Base-by-base conservation (phyloP, 2,329 filamentous ascomycete genomes). In the Cladosporium velox region DNA sequence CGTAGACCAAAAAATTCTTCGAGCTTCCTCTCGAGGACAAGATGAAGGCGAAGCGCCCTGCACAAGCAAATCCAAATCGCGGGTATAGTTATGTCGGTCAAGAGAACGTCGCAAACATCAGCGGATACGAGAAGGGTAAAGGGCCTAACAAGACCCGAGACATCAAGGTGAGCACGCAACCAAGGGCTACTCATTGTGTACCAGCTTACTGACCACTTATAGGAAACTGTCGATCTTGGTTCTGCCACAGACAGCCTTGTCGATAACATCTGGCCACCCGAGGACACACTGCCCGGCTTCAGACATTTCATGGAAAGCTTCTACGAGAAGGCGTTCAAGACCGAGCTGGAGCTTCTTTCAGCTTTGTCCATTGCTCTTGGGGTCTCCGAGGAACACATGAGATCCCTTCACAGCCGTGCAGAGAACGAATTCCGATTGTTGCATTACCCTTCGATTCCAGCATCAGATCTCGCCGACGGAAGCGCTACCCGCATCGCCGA, bases 181-280 rank as follows among this genome's bases (percentile, higher is more conserved):
- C 3, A 5, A 38, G 12, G 35, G 12, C 12, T 38, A 6, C 12
- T 15, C 26, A 0, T 26, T 10, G 18, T 24, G 12, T 28, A 54
- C 10, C 6, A 49, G 44, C 44, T 21, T 5, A 30, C 14, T 4
- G 15, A 15, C 3, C 4, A 8, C 18, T 26, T 34, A 18, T 41
- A 70, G 68, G 71, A 75, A 74, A 80, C 78, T 34, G 80, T 81
- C 62, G 81, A 83, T 47, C 77, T 82, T 15, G 82, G 82, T 12
- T 79, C 77, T 59, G 74, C 80, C 38, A 60, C 76, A 11, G 80
- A 83, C 66, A 70, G 73, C 4, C 73, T 79, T 0, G 76, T 79
- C 58, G 74, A 77, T 51, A 84, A 84, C 67, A 79, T 81, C 35
- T 83, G 82, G 82, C 71, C 82, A 0, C 79, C 80, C 0, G 78